phyloP scores from a whole-genome alignment of 2,329 filamentous ascomycete genomes.

The Claviceps spartinae region DNA sequence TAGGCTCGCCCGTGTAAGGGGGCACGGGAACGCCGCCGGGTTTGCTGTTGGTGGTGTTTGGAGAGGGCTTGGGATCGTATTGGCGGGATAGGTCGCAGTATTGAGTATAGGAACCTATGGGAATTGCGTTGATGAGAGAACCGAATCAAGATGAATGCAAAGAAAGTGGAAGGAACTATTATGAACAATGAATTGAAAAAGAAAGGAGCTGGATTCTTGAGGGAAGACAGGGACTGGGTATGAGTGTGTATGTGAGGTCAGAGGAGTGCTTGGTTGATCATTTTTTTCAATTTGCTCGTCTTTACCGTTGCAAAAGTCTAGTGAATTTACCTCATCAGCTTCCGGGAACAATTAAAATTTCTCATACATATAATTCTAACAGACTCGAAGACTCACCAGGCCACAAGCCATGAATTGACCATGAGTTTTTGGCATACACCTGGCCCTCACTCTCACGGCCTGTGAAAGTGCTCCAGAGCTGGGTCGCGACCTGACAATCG shows the following conservation, averaged over 20 bases:
- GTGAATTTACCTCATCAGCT: too few species aligned
- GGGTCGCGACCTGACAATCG: slow-evolving; percentile 34
- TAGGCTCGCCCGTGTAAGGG: slow-evolving; percentile 42
- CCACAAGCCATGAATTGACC: slow-evolving; percentile 49
- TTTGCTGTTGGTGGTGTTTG: slow-evolving; percentile 48
- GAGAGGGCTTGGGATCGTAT: slow-evolving; percentile 46
- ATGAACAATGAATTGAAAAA: slow-evolving; percentile 5
- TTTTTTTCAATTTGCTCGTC: too few species aligned
- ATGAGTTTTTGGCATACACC: slow-evolving; percentile 40
- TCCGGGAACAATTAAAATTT: too few species aligned
- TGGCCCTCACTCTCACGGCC: slow-evolving; percentile 44
- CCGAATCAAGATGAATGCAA: too few species aligned
- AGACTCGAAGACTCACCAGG: slow-evolving; percentile 18
- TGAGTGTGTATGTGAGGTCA: too few species aligned
- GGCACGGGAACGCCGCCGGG: slow-evolving; percentile 38
- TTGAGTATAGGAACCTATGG: slow-evolving; percentile 45
- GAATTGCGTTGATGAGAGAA: too few species aligned
- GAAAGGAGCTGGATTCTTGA: slow-evolving; percentile 6
- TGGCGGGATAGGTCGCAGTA: slow-evolving; percentile 54
- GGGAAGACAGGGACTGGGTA: not conserved
- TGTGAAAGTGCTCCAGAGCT: slow-evolving; percentile 53
- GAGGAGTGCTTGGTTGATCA: too few species aligned
- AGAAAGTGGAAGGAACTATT: too few species aligned
- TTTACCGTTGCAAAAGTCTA: slow-evolving; percentile 31
- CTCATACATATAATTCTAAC: not conserved